These are phyloP conservation scores for Talinum fruticosum DNA, from an alignment of 148 eudicot genomes.

Conservation along the genomic window DNA sequence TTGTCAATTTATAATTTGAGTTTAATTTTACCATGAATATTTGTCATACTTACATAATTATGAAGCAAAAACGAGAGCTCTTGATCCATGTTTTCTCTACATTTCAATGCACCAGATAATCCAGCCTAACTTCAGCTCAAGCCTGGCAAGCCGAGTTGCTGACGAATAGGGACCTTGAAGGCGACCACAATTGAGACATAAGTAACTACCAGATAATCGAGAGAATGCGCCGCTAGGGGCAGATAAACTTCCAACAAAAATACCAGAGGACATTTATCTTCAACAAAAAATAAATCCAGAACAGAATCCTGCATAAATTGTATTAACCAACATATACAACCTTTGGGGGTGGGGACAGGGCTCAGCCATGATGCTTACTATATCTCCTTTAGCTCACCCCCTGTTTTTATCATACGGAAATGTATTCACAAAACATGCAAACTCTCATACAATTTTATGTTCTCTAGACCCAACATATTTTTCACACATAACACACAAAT, in stretches of 20 bases:
- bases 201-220: no score
- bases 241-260: not conserved
- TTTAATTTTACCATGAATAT: no score
- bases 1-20: no score
- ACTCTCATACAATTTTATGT: not conserved
- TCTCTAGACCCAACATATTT: not conserved
- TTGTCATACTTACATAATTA: no score
- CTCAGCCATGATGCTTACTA: not conserved
- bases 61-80: no score
- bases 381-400: no score
- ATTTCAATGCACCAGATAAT: no score
- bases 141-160: no score
- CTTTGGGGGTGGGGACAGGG: not conserved
- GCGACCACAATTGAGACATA: no score
- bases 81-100: not conserved
- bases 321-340: not conserved
- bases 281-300: not conserved
- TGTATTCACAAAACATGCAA: slow-evolving; percentile 1
- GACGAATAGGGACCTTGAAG: no score
- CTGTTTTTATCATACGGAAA: not conserved
- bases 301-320: not conserved
- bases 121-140: no score
- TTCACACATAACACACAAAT: not conserved
- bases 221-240: no score
- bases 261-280: not conserved